These are phyloP conservation scores for Fraxinus ornus DNA, from an alignment of 305 asterid genomes.

Conservation along the genomic window DNA sequence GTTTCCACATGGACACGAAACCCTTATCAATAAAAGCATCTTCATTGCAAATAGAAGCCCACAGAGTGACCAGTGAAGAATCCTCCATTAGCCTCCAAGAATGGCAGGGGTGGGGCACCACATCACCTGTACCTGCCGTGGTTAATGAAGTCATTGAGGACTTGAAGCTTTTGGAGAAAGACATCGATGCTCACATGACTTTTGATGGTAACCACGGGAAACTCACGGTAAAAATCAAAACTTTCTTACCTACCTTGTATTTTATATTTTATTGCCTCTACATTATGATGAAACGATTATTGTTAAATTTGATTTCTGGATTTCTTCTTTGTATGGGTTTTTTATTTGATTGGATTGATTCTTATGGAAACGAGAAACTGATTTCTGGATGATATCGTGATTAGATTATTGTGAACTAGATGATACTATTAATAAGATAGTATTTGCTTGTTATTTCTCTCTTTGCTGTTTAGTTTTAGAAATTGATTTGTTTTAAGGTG, in stretches of 20 bases:
- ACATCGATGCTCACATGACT: conserved; percentile 49
- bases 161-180: conserved; percentile 67
- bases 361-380: neutral
- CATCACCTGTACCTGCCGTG: conserved; percentile 73
- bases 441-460: neutral
- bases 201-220: conserved; percentile 84
- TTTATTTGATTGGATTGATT: neutral
- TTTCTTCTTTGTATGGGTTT: neutral
- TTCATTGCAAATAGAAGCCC: conserved; percentile 25
- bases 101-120: conserved; percentile 94
- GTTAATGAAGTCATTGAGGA: conserved; percentile 69
- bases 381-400: conserved; percentile 1
- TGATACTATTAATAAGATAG: neutral
- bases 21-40: conserved; percentile 31
- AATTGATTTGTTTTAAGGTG: neutral
- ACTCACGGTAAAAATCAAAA: conserved; percentile 46
- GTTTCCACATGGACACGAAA: conserved; percentile 15
- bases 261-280: neutral
- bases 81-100: conserved; percentile 58
- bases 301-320: neutral
- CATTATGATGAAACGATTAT: neutral
- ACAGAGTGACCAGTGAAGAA: conserved; percentile 21
- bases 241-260: neutral
- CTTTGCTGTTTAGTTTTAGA: neutral
- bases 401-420: conserved; percentile 10